These are phyloP conservation scores for Apiospora koreana DNA, from an alignment of 2,329 filamentous ascomycete species.

Conservation along the genomic window DNA sequence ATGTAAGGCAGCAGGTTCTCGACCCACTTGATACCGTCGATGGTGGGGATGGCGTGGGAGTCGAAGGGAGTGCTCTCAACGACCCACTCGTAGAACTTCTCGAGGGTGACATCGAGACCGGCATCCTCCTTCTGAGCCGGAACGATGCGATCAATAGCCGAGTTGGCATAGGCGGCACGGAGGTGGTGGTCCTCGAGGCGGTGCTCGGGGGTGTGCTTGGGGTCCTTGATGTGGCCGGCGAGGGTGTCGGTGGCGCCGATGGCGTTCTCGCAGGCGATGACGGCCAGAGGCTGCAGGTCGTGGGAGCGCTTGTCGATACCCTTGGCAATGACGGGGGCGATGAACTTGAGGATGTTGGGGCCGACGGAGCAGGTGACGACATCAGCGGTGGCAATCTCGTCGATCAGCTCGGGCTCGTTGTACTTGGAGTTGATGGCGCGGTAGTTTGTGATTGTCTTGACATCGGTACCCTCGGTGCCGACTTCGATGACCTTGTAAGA, in stretches of 20 bases:
- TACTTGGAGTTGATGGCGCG: slow-evolving; percentile 94
- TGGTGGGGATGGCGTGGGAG: slow-evolving; percentile 67
- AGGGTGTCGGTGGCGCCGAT: slow-evolving; percentile 92
- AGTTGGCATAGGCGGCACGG: slow-evolving; percentile 92
- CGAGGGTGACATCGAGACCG: slow-evolving; percentile 89
- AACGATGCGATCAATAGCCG: slow-evolving; percentile 96
- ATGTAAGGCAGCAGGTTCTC: slow-evolving; percentile 91
- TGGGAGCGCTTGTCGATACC: slow-evolving; percentile 78
- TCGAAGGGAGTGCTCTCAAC: slow-evolving; percentile 87
- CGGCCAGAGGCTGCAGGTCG: slow-evolving; percentile 69
- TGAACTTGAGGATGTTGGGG: slow-evolving; percentile 93
- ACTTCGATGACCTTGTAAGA: slow-evolving; percentile 94
- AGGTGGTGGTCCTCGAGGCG: slow-evolving; percentile 68
- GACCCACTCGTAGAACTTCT: slow-evolving; percentile 99
- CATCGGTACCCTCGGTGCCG: slow-evolving; percentile 76
- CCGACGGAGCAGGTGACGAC: slow-evolving; percentile 96
- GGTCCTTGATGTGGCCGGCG: slow-evolving; percentile 75
- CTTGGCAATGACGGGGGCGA: slow-evolving; percentile 93
- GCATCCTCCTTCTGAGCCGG: slow-evolving; percentile 80
- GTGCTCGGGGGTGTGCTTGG: slow-evolving; percentile 68
- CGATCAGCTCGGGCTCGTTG: slow-evolving; percentile 76
- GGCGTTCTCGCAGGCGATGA: slow-evolving; percentile 98
- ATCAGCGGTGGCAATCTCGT: slow-evolving; percentile 85
- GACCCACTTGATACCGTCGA: slow-evolving; percentile 92
- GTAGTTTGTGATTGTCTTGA: slow-evolving; percentile 90